These are phyloP conservation scores for Trypanosoma rangeli DNA, from an alignment of 208 protist genomes.

Conservation along the genomic window DNA sequence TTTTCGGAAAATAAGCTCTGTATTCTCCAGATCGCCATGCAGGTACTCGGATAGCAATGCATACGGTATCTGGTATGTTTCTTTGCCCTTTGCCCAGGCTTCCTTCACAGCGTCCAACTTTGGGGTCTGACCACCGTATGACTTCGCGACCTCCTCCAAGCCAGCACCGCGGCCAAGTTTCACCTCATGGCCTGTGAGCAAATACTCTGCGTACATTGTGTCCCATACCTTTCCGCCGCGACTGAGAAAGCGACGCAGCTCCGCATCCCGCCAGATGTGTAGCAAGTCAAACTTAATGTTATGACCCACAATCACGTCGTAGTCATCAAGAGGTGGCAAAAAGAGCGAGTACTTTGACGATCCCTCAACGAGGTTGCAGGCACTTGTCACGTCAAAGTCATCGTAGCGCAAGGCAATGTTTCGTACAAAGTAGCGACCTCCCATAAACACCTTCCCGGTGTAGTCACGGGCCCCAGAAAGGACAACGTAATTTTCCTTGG, in stretches of 20 bases:
- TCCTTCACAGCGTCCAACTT: constrained; percentile 92
- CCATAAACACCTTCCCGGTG: constrained; percentile 88
- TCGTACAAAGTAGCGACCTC: constrained; percentile 77
- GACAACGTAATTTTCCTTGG: constrained; percentile 87
- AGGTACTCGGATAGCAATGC: constrained; percentile 83
- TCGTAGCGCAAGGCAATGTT: constrained; percentile 81
- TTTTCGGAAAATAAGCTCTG: constrained; percentile 91
- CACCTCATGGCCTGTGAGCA: constrained; percentile 87
- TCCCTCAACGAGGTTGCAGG: constrained; percentile 67
- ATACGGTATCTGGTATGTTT: constrained; percentile 91
- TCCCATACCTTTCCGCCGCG: constrained; percentile 92
- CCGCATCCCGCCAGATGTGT: constrained; percentile 84
- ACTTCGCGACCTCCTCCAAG: constrained; percentile 89
- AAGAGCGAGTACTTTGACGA: constrained; percentile 84
- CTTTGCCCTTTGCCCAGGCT: constrained; percentile 88
- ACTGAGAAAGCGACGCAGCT: constrained; percentile 81
- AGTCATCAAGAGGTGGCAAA: constrained; percentile 86
- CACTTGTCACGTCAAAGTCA: constrained; percentile 59
- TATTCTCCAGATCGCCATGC: constrained; percentile 90
- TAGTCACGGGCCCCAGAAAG: constrained; percentile 88
- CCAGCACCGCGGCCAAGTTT: constrained; percentile 80
- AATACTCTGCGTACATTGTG: constrained; percentile 94
- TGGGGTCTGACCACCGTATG: constrained; percentile 85
- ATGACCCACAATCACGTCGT: constrained; percentile 92
- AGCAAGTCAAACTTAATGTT: constrained; percentile 94